Evolutionary conservation across 2,329 filamentous ascomycete species (phyloP), one percentile per base, ranked within the genome.

Genomic region (Trichoderma pleuroti): DNA sequence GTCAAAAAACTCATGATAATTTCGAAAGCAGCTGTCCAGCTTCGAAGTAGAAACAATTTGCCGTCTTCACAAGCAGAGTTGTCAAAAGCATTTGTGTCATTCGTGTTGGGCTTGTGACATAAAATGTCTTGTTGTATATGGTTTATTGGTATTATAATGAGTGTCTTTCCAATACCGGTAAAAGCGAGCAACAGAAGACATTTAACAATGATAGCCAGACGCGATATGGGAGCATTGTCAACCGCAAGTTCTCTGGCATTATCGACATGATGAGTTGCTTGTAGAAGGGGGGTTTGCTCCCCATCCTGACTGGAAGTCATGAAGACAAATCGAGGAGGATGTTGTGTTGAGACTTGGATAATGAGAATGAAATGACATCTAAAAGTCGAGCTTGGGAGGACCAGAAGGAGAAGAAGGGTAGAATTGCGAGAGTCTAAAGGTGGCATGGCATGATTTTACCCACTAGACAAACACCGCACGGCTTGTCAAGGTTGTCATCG

Each of bases 271-370:
- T 30, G 49, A 66, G 32, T 57, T 57, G 63, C 49, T 66, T 24
- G 63, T 66, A 66, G 24, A 66, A 66, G 49, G 49, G 63, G 63
- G 49, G 49, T 16, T 57, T 57, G 63, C 49, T 66, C 63, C 49
- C 63, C 63, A 42, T 66, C 63, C 24, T 66, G 63, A 42, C 24
- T 42, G 63, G 63, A 57, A 57, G 63, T 49, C 63, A 66, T 66
- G 63, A 11, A 30, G 57, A 30, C 32, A 24, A 66, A 42, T 57
- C 24, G 32, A 42, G 24, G 32, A 66, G 49, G 32, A 52, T 42
- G 49, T 42, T 57, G 24, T 32, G 49, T 57, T 42, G 49, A 30
- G 49, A 42, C 32, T 12, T 18, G 21, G 49, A 66, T 16, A 16
- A 30, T 57, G 11, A 24, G 24, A 42, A 21, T 32, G 49, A 21